These are phyloP conservation scores for Yamagishiella unicocca DNA, from an alignment of 139 green algal species.

Conservation along the genomic window DNA sequence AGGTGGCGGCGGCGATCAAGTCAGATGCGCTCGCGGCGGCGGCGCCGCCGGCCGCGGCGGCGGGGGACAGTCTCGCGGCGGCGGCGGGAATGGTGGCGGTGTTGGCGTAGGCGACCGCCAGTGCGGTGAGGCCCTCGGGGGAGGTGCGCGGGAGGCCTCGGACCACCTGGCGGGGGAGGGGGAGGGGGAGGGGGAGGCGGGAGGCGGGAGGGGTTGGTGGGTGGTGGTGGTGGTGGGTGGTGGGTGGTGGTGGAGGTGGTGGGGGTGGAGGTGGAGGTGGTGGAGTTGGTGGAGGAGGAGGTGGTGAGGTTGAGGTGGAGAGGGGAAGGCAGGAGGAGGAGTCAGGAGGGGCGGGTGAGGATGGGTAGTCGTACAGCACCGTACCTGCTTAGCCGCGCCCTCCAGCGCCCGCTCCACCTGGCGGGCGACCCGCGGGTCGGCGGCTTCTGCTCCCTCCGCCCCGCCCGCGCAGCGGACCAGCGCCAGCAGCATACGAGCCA, in stretches of 20 bases:
- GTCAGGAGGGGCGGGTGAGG: too few relatives aligned
- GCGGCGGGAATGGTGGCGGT: background rate
- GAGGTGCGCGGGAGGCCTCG: background rate
- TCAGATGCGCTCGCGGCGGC: background rate
- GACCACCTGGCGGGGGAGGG: background rate
- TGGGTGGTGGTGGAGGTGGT: too few relatives aligned
- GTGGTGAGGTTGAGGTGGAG: too few relatives aligned
- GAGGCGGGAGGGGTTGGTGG: too few relatives aligned
- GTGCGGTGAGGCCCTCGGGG: background rate
- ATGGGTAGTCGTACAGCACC: too few relatives aligned
- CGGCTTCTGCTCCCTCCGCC: background rate
- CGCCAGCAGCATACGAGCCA: conserved; percentile 2
- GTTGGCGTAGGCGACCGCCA: conserved; percentile 14
- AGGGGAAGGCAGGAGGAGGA: too few relatives aligned
- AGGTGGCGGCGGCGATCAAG: background rate
- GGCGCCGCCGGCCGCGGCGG: background rate
- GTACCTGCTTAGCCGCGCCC: background rate
- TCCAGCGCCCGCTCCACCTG: conserved; percentile 9
- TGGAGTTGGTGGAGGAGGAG: too few relatives aligned
- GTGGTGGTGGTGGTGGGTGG: too few relatives aligned
- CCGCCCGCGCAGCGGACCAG: conserved; percentile 12
- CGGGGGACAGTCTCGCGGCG: background rate
- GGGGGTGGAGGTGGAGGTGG: too few relatives aligned
- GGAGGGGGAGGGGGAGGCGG: too few relatives aligned
- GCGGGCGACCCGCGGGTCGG: background rate